Percentiles rank a stretch among this genome's conserved stretches.
Evolutionary conservation across 2,329 filamentous ascomycete genomes (phyloP).

Genomic region (Aspergillus sp.): DNA sequence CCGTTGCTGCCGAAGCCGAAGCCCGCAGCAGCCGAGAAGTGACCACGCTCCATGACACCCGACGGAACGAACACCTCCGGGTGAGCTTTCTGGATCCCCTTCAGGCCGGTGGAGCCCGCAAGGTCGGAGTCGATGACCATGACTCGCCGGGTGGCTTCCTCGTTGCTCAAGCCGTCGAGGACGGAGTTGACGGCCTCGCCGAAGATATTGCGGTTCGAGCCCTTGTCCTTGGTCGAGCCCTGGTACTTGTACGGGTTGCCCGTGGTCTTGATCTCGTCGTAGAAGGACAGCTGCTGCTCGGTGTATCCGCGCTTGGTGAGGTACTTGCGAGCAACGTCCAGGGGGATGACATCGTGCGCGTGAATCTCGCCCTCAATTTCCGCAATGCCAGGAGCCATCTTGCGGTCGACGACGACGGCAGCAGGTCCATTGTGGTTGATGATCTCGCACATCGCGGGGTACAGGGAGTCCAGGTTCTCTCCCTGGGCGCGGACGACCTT

Average conservation of each 20-base stretch:
- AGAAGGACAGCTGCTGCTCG: slow-evolving; percentile 23
- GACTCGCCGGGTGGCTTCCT: slow-evolving; percentile 28
- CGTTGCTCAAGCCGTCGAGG: slow-evolving; percentile 27
- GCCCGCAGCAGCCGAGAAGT: slow-evolving; percentile 33
- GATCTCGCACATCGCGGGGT: slow-evolving; percentile 21
- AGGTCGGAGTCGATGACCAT: slow-evolving; percentile 35
- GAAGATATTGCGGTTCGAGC: slow-evolving; percentile 29
- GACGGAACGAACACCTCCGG: slow-evolving; percentile 31
- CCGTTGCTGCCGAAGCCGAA: slow-evolving; percentile 30
- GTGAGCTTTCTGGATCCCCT: slow-evolving; percentile 26
- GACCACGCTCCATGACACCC: slow-evolving; percentile 33
- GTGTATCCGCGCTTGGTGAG: slow-evolving; percentile 29
- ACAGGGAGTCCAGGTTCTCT: slow-evolving; percentile 30
- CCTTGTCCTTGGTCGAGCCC: slow-evolving; percentile 28
- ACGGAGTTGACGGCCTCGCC: slow-evolving; percentile 31
- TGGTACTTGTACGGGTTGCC: slow-evolving; percentile 24
- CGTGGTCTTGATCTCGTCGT: slow-evolving; percentile 23
- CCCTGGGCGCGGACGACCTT: slow-evolving; percentile 27
- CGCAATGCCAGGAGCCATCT: slow-evolving; percentile 31
- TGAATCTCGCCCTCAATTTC: slow-evolving; percentile 25
- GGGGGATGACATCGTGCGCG: slow-evolving; percentile 31
- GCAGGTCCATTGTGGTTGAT: slow-evolving; percentile 27
- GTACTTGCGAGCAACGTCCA: slow-evolving; percentile 29
- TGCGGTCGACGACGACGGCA: slow-evolving; percentile 21
- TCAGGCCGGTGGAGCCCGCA: slow-evolving; percentile 32